Conservation (phyloP, 1,139 yeast genomes). For the Lodderomyces orthopsilosis region DNA sequence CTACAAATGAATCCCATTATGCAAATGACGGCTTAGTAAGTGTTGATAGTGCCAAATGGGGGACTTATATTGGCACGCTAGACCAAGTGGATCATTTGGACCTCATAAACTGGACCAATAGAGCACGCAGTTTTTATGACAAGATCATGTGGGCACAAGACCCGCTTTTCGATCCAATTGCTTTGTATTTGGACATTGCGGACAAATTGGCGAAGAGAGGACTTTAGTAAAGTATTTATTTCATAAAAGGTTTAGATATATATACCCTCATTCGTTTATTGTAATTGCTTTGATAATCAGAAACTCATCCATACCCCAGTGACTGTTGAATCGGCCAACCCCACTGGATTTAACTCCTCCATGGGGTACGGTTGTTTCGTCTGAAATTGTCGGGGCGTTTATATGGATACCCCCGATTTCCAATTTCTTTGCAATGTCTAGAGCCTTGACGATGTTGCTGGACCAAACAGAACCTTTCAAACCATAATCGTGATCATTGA, state of each 20-base stretch:
- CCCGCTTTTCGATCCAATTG: constrained; percentile 64
- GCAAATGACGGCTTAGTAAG: constrained; percentile 86
- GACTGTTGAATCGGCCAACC: constrained; percentile 48
- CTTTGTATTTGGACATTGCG: constrained; percentile 72
- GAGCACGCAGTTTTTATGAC: constrained; percentile 37
- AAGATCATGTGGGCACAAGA: constrained; percentile 31
- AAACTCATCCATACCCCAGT: constrained; percentile 52
- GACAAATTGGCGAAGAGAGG: constrained; percentile 67
- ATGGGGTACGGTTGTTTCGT: constrained; percentile 52
- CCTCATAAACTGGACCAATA: constrained; percentile 76
- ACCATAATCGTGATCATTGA: constrained; percentile 40
- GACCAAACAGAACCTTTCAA: constrained; percentile 60
- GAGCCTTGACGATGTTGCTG: constrained; percentile 36
- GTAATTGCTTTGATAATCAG: constrained; percentile 21
- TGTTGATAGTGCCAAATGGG: constrained; percentile 79
- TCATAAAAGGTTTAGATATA: constrained; percentile 1
- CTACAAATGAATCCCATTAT: neutral
- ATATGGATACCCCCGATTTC: constrained; percentile 53
- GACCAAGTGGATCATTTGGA: constrained; percentile 83
- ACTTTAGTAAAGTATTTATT: constrained; percentile 28
- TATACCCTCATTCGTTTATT: constrained; percentile 14
- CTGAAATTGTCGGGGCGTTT: constrained; percentile 47
- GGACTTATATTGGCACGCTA: constrained; percentile 73
- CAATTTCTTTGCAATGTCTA: constrained; percentile 33
- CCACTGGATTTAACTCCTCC: constrained; percentile 57